These are phyloP conservation scores for Tylopilus cervinicoccineus DNA, from an alignment of 768 basidiomycete species.

Conservation along the genomic window DNA sequence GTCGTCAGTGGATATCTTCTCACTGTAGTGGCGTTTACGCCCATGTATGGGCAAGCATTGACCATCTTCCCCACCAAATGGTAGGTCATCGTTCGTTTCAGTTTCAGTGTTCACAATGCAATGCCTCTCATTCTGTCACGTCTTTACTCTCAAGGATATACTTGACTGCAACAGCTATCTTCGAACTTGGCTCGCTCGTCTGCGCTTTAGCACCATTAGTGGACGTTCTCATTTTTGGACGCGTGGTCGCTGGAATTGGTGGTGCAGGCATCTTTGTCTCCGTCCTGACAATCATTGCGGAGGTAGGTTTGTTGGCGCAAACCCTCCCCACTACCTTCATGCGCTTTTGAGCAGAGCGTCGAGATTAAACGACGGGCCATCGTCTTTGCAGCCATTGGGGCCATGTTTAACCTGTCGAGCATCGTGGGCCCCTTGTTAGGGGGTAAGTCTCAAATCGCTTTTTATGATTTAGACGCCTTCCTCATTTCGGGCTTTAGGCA, in stretches of 20 bases:
- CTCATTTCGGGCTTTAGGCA: slow-evolving; percentile 6
- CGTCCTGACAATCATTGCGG: slow-evolving; percentile 12
- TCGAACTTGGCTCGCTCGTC: slow-evolving; percentile 49
- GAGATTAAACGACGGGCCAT: slow-evolving; percentile 8
- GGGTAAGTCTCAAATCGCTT: neutral
- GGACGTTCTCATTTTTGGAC: slow-evolving; percentile 59
- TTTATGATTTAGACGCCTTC: neutral
- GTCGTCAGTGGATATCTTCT: slow-evolving; percentile 67
- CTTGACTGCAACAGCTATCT: slow-evolving; percentile 4
- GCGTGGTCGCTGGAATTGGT: slow-evolving; percentile 63
- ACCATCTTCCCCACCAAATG: slow-evolving; percentile 10
- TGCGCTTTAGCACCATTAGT: slow-evolving; percentile 60
- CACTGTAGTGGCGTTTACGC: slow-evolving; percentile 35
- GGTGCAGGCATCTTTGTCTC: slow-evolving; percentile 52
- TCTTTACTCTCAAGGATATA: slow-evolving; percentile 38
- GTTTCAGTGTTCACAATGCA: neutral
- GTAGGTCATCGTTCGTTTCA: slow-evolving; percentile 39
- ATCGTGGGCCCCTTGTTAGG: slow-evolving; percentile 12
- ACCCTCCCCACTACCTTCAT: neutral
- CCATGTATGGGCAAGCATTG: slow-evolving; percentile 8
- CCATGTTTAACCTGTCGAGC: slow-evolving; percentile 6
- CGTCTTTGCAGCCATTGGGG: slow-evolving; percentile 11
- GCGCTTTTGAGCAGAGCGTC: neutral
- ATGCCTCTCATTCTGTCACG: neutral
- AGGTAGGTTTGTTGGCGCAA: slow-evolving; percentile 1